Conservation (phyloP, 768 basidiomycete species). For the Arthromyces matolae region DNA sequence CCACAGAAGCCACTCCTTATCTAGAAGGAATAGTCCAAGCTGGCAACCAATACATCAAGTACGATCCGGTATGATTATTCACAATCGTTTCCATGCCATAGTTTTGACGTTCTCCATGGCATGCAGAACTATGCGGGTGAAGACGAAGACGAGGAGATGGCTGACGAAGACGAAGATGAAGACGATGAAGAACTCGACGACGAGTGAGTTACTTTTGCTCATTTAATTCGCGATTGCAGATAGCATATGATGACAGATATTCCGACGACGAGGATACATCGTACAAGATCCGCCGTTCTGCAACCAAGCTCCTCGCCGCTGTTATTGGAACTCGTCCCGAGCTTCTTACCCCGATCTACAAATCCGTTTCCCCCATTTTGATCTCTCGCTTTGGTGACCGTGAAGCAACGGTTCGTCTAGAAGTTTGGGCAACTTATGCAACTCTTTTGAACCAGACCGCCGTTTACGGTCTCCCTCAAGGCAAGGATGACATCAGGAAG, state of each 20-base stretch:
- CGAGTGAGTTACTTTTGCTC: slow-evolving; percentile 51
- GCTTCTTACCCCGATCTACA: slow-evolving; percentile 73
- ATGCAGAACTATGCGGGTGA: slow-evolving; percentile 51
- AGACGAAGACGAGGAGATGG: slow-evolving; percentile 54
- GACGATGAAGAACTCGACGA: slow-evolving; percentile 78
- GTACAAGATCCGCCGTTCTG: slow-evolving; percentile 93
- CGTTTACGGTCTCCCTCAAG: slow-evolving; percentile 63
- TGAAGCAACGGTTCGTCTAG: slow-evolving; percentile 90
- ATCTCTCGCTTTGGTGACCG: slow-evolving; percentile 92
- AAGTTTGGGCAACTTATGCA: slow-evolving; percentile 87
- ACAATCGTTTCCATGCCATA: background rate
- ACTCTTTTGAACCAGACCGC: slow-evolving; percentile 80
- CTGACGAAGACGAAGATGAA: slow-evolving; percentile 78
- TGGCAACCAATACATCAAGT: slow-evolving; percentile 79
- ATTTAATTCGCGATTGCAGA: background rate
- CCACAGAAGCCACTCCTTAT: slow-evolving; percentile 75
- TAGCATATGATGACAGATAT: slow-evolving; percentile 55
- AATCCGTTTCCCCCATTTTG: slow-evolving; percentile 80
- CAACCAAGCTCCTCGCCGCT: slow-evolving; percentile 84
- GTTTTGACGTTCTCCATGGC: too few species aligned
- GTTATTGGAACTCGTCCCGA: slow-evolving; percentile 90
- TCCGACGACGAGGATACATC: slow-evolving; percentile 98
- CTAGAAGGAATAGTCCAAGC: slow-evolving; percentile 63
- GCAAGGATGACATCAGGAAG: slow-evolving; percentile 55
- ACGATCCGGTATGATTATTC: slow-evolving; percentile 69